A percentile compares a stretch with the other conserved stretches of the same genome.
These are phyloP conservation scores for Clarireedia homoeocarpa DNA, from an alignment of 2,329 filamentous ascomycete genomes.

Conservation along the genomic window DNA sequence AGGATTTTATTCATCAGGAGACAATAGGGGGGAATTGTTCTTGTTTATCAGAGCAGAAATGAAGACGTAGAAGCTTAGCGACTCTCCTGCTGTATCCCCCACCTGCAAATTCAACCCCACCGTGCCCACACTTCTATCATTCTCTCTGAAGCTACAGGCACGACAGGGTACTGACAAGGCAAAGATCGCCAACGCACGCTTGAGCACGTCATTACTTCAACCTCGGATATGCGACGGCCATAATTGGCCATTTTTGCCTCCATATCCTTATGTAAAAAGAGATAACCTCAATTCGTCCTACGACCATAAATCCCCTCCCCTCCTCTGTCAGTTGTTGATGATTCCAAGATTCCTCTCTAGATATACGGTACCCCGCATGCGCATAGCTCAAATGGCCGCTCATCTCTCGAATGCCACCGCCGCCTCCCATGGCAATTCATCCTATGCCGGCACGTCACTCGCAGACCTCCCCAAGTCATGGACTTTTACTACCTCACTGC, in stretches of 20 bases:
- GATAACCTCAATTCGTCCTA: neutral
- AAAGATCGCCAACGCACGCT: no score
- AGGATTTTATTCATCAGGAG: neutral
- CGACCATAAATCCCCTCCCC: neutral
- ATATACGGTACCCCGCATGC: slow-evolving; percentile 27
- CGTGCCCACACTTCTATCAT: no score
- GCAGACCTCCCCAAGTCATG: slow-evolving; percentile 56
- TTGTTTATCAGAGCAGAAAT: no score
- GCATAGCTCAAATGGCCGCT: slow-evolving; percentile 38
- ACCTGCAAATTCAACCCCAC: no score
- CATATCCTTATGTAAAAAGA: neutral
- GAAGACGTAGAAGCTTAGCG: no score
- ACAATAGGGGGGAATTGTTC: no score
- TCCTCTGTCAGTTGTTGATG: slow-evolving; percentile 18
- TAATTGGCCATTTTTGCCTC: neutral
- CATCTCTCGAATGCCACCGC: slow-evolving; percentile 29
- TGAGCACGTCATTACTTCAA: no score
- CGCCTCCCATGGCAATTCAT: slow-evolving; percentile 1
- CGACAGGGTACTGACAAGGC: no score
- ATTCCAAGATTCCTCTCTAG: slow-evolving; percentile 22
- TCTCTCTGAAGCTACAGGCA: no score
- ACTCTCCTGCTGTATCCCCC: no score
- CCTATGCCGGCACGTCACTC: slow-evolving; percentile 30
- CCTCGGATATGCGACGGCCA: no score
- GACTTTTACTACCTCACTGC: slow-evolving; percentile 58